These are phyloP conservation scores for Golubevia sp. DNA, from an alignment of 1,284 basidiomycete species.

Conservation along the genomic window DNA sequence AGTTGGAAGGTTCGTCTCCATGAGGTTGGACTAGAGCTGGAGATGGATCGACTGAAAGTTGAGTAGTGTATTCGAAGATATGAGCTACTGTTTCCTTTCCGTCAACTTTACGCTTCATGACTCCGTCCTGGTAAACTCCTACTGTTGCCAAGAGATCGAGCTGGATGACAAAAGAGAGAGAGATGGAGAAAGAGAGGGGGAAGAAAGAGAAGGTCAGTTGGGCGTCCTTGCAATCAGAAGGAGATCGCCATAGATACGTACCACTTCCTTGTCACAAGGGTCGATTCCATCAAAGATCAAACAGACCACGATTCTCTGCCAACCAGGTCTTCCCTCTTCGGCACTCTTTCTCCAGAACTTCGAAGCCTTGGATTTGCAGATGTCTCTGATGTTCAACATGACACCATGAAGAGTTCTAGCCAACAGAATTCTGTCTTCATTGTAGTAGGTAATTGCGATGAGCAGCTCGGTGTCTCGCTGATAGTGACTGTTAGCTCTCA, in stretches of 20 bases:
- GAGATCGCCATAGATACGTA: constrained; percentile 77
- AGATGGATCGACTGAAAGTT: constrained; percentile 75
- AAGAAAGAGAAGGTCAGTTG: constrained; percentile 69
- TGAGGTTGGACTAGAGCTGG: constrained; percentile 89
- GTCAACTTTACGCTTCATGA: constrained; percentile 90
- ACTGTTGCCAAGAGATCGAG: constrained; percentile 58
- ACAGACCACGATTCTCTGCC: constrained; percentile 88
- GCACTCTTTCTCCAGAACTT: constrained; percentile 73
- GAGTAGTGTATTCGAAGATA: constrained; percentile 75
- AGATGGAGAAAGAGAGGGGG: not conserved
- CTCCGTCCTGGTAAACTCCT: constrained; percentile 68
- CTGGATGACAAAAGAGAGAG: not conserved
- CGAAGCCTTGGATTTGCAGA: constrained; percentile 91
- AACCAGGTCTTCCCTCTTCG: constrained; percentile 80
- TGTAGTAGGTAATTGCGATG: constrained; percentile 70
- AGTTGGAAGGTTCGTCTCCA: constrained; percentile 76
- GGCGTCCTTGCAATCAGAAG: constrained; percentile 2
- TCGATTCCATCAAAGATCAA: constrained; percentile 90
- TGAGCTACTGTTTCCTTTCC: constrained; percentile 83
- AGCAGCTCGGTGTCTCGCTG: constrained; percentile 88
- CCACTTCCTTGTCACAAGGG: constrained; percentile 81
- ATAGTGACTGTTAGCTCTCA: constrained; percentile 80
- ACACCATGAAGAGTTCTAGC: constrained; percentile 85
- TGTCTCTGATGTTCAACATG: constrained; percentile 97
- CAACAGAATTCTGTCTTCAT: constrained; percentile 90